Conservation (phyloP, 1,284 basidiomycete species). For the Acaromyces ingoldii region DNA sequence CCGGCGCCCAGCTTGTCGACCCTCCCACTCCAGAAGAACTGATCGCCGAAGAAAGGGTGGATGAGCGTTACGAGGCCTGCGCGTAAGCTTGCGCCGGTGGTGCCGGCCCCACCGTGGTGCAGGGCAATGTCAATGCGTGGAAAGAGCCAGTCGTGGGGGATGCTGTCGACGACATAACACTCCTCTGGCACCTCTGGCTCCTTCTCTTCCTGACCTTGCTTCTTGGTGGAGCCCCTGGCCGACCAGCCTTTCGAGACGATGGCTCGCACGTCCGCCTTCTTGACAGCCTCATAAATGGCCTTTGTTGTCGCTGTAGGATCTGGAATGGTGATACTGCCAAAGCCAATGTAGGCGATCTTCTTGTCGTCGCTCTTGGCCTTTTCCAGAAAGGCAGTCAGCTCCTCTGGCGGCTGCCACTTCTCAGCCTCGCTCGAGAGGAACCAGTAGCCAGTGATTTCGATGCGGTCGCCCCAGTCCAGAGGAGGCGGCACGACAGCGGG, state of each 20-base stretch:
- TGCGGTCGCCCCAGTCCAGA: slow-evolving; percentile 38
- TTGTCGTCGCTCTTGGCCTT: slow-evolving; percentile 61
- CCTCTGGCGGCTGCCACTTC: slow-evolving; percentile 59
- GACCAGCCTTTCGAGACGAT: slow-evolving; percentile 50
- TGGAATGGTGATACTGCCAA: slow-evolving; percentile 53
- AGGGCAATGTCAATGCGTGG: slow-evolving; percentile 24
- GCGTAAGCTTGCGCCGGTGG: slow-evolving; percentile 55
- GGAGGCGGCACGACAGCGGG: slow-evolving; percentile 40
- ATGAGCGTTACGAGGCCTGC: slow-evolving; percentile 41
- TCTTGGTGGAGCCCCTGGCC: slow-evolving; percentile 14
- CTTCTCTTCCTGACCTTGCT: no score
- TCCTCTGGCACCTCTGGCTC: slow-evolving; percentile 42
- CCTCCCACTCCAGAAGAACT: slow-evolving; percentile 44
- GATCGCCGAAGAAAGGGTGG: slow-evolving; percentile 48
- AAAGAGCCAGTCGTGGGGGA: slow-evolving; percentile 34
- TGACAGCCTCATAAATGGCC: slow-evolving; percentile 35
- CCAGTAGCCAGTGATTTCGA: slow-evolving; percentile 45
- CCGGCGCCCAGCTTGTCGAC: slow-evolving; percentile 41
- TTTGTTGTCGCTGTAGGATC: slow-evolving; percentile 46
- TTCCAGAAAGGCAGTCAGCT: slow-evolving; percentile 59
- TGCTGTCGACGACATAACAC: slow-evolving; percentile 39
- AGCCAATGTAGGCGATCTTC: slow-evolving; percentile 47
- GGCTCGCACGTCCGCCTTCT: slow-evolving; percentile 33
- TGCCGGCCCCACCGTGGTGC: slow-evolving; percentile 69
- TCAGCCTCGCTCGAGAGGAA: slow-evolving; percentile 52